Percentiles rank a stretch among this genome's conserved stretches.
phyloP scores from a whole-genome alignment of 345 rosid genomes.

The Pugionium cornutum region DNA sequence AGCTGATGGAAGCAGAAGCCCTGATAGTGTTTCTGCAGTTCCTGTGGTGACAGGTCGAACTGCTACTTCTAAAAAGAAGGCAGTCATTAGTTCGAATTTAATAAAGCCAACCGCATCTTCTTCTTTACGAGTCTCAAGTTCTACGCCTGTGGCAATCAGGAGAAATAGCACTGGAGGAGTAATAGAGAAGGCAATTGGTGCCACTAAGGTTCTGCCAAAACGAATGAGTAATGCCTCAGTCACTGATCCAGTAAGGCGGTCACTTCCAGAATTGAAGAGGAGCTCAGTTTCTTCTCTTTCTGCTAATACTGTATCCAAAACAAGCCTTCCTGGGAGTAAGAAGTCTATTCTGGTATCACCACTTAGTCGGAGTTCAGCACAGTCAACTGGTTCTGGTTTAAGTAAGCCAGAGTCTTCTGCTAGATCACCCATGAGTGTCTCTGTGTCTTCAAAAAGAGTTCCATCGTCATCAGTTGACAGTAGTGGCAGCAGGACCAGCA shows the following conservation, averaged over 20 bases:
- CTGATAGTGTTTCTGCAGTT: constrained; percentile 39
- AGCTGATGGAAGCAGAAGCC: constrained; percentile 45
- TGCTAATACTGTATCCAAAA: constrained; percentile 47
- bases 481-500: constrained; percentile 54
- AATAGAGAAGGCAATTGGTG: constrained; percentile 51
- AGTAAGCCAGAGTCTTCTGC: constrained; percentile 52
- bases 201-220: constrained; percentile 46
- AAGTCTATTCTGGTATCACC: constrained; percentile 55
- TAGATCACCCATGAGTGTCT: constrained; percentile 50
- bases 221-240: constrained; percentile 43
- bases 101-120: constrained; percentile 51
- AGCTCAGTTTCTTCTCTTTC: constrained; percentile 72
- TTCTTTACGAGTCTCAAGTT: constrained; percentile 46
- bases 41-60: constrained; percentile 45
- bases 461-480: constrained; percentile 68
- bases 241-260: constrained; percentile 60
- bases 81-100: constrained; percentile 48
- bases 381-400: constrained; percentile 52
- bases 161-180: constrained; percentile 91
- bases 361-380: constrained; percentile 49
- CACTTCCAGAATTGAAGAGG: constrained; percentile 82
- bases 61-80: constrained; percentile 58
- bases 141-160: constrained; percentile 56
- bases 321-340: constrained; percentile 54
- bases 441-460: constrained; percentile 59